These are phyloP conservation scores for Sequoiadendron giganteum DNA, from an alignment of 75 land plant species.

Conservation along the genomic window DNA sequence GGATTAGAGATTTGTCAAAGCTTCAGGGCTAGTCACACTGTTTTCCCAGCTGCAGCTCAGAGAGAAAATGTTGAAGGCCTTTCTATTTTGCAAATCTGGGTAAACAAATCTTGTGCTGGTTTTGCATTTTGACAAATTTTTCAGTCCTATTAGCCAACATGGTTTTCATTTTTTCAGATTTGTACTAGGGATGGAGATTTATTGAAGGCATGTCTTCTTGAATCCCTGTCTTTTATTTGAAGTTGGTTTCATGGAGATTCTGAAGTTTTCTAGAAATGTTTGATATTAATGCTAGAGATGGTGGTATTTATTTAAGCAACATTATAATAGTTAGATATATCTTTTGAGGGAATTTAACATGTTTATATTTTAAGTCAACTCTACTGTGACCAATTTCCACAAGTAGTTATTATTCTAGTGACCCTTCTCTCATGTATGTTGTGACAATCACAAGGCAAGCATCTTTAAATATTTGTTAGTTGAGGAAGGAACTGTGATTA, in stretches of 20 bases:
- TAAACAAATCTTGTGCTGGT: not conserved
- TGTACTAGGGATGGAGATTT: not conserved
- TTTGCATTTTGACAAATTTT: not conserved
- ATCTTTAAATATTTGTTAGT: not conserved
- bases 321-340: not conserved
- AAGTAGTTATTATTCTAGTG: not conserved
- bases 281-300: not conserved
- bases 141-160: not conserved
- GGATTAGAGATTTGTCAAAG: not conserved
- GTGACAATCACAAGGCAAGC: not conserved
- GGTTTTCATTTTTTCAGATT: not conserved
- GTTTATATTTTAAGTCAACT: not conserved
- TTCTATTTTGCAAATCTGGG: not conserved
- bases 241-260: not conserved
- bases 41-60: not conserved
- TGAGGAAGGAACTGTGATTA: not conserved
- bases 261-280: not conserved
- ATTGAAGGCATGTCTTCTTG: not conserved
- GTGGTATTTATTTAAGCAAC: not conserved
- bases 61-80: not conserved
- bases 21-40: not conserved
- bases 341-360: not conserved
- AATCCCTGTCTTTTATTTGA: not conserved
- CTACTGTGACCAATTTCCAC: not conserved
- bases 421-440: not conserved